Conservation (phyloP, 208 protist species). For the Leishmania guyanensis region DNA sequence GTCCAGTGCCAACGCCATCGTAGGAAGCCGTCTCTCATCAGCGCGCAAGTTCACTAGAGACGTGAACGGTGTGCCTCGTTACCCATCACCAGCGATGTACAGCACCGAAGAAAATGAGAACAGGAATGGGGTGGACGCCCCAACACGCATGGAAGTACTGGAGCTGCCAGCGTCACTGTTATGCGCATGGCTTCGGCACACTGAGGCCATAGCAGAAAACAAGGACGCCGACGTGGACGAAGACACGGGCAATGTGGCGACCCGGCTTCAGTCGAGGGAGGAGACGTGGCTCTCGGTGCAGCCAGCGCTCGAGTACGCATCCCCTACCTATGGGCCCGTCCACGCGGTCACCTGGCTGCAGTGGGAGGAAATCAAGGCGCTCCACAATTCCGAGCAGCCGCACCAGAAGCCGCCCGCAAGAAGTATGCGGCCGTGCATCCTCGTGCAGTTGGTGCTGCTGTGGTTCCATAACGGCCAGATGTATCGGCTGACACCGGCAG, state of each 20-base stretch:
- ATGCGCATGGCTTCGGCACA: slow-evolving; percentile 14
- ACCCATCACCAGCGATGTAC: not conserved
- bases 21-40: not conserved
- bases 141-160: slow-evolving; percentile 13
- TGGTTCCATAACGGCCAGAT: slow-evolving; percentile 20
- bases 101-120: not conserved
- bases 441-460: slow-evolving; percentile 19
- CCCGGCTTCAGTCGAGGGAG: not conserved
- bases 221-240: not conserved
- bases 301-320: slow-evolving; percentile 29
- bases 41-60: not conserved
- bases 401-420: not conserved
- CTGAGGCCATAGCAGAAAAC: not conserved
- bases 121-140: not conserved
- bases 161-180: slow-evolving; percentile 11
- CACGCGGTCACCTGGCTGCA: slow-evolving; percentile 22
- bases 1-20: not conserved
- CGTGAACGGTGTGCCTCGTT: not conserved
- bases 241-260: not conserved
- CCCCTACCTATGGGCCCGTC: slow-evolving; percentile 14
- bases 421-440: slow-evolving; percentile 2
- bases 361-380: slow-evolving; percentile 26
- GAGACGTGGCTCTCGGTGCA: slow-evolving; percentile 26
- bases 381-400: slow-evolving; percentile 16
- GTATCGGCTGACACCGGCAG: slow-evolving; percentile 10